These are phyloP conservation scores for Pythium grandisporangium DNA, from an alignment of 352 stramenopile species.

Conservation along the genomic window DNA sequence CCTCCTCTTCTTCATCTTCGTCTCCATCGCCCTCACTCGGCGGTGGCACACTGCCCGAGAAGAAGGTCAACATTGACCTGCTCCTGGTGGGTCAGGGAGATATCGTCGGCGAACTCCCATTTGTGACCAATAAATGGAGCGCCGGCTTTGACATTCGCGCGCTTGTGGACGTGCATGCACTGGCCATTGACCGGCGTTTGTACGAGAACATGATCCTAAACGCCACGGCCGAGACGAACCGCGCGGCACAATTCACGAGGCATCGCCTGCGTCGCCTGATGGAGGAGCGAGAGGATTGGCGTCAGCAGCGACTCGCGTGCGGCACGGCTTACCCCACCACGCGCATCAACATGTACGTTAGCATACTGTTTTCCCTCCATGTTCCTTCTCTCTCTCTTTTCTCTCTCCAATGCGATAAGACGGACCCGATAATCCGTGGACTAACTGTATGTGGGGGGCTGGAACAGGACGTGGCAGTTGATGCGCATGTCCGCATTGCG, in stretches of 20 bases:
- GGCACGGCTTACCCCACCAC: constrained; percentile 55
- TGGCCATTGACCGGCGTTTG: constrained; percentile 50
- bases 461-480: constrained; percentile 66
- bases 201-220: constrained; percentile 50
- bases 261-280: constrained; percentile 36
- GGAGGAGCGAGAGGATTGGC: constrained; percentile 57
- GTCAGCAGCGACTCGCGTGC: constrained; percentile 60
- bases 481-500: constrained; percentile 67
- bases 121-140: constrained; percentile 37
- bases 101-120: constrained; percentile 48
- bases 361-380: background rate
- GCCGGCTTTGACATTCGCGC: constrained; percentile 61
- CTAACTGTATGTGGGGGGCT: background rate
- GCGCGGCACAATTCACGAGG: constrained; percentile 23
- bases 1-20: constrained; percentile 13
- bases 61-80: constrained; percentile 67
- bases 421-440: background rate
- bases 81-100: constrained; percentile 46
- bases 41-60: constrained; percentile 27
- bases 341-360: constrained; percentile 57
- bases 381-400: background rate
- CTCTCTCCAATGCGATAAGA: background rate
- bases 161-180: constrained; percentile 46
- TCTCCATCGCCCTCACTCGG: constrained; percentile 17
- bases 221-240: constrained; percentile 30